Percentiles rank a stretch among this genome's conserved stretches.
Conservation (phyloP, 192 early-diverging fungal species). For the Backusella sp. region DNA sequence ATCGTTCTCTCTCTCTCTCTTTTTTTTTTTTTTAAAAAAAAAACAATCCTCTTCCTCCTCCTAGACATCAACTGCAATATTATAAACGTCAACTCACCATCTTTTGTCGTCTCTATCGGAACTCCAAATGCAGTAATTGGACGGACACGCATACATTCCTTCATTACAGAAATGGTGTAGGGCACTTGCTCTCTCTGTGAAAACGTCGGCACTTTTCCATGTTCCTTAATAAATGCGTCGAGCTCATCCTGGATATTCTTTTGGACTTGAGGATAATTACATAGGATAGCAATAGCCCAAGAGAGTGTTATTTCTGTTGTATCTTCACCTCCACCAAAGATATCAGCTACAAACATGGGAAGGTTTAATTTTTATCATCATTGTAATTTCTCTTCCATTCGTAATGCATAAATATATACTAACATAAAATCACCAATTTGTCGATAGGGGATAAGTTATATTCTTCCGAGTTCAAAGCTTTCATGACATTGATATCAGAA, state of each 20-base stretch:
- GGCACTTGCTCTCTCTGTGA: not conserved
- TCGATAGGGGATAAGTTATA: not conserved
- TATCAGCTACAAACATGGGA: not conserved
- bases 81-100: not conserved
- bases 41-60: too few species aligned
- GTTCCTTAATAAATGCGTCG: not conserved
- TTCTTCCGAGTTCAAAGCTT: not conserved
- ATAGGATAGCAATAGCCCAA: conserved; percentile 6
- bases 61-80: not conserved
- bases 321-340: conserved; percentile 10
- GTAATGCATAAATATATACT: not conserved
- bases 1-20: too few species aligned
- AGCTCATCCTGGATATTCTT: not conserved
- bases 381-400: too few species aligned
- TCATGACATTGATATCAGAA: not conserved
- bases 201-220: not conserved
- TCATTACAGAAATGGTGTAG: not conserved
- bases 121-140: not conserved
- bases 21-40: too few species aligned
- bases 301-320: not conserved
- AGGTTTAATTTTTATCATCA: too few species aligned
- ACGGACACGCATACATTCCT: conserved; percentile 6
- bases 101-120: not conserved
- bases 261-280: conserved; percentile 1
- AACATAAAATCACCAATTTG: not conserved